Conservation (phyloP, 2,329 filamentous ascomycete species). For the Penicillium sp. region DNA sequence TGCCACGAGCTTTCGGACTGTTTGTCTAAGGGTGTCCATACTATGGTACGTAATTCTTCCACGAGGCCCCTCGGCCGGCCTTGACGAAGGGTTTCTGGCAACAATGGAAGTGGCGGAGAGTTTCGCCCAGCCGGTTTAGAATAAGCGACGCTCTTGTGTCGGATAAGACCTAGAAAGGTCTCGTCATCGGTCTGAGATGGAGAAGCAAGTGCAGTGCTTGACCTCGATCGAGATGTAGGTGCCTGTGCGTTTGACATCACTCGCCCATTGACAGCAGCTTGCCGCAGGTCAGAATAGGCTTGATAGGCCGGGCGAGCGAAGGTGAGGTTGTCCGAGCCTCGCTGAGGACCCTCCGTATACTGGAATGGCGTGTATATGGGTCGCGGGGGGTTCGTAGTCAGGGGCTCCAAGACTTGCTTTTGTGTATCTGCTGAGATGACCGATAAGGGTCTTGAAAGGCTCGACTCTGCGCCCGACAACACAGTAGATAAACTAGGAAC, state of each 20-base stretch:
- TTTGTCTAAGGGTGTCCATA: conserved; percentile 33
- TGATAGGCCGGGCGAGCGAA: conserved; percentile 45
- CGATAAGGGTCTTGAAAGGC: not conserved
- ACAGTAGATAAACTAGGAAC: conserved; percentile 12
- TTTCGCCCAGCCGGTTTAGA: conserved; percentile 26
- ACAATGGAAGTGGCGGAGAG: conserved; percentile 25
- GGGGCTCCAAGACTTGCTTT: conserved; percentile 26
- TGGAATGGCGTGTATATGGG: conserved; percentile 47
- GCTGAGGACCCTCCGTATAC: conserved; percentile 44
- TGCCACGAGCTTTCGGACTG: conserved; percentile 35
- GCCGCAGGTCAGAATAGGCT: conserved; percentile 48
- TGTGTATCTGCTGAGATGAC: conserved; percentile 19
- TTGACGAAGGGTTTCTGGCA: conserved; percentile 34
- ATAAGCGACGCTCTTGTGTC: conserved; percentile 46
- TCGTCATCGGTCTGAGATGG: conserved; percentile 37
- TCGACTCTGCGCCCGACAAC: conserved; percentile 1
- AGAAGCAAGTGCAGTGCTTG: conserved; percentile 18
- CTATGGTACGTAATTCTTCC: conserved; percentile 36
- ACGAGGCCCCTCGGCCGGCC: conserved; percentile 27
- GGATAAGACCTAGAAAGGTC: conserved; percentile 48
- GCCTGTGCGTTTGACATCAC: conserved; percentile 38
- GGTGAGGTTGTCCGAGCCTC: conserved; percentile 38
- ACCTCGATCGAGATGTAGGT: conserved; percentile 15
- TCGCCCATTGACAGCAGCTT: conserved; percentile 45
- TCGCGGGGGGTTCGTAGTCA: conserved; percentile 38